A percentile compares a stretch with the other conserved stretches of the same genome.
Conservation (phyloP, 2,329 filamentous ascomycete species). For the Thielaviopsis ethacetica region DNA sequence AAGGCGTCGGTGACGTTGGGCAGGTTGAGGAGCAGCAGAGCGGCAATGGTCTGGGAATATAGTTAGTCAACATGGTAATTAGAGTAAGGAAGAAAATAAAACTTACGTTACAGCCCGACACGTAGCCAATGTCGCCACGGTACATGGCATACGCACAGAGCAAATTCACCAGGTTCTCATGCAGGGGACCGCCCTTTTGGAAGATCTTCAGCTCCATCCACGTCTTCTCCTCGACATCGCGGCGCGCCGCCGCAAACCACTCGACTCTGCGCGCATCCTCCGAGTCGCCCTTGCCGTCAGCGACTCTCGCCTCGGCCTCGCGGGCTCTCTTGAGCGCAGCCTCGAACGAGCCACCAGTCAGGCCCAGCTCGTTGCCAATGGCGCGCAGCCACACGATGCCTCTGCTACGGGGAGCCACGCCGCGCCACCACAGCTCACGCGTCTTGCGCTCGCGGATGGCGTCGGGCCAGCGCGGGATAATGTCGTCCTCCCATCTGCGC, state of each 20-base stretch:
- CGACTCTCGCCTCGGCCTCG: slow-evolving; percentile 41
- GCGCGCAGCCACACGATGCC: slow-evolving; percentile 54
- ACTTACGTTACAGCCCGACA: slow-evolving; percentile 58
- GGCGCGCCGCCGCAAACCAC: slow-evolving; percentile 48
- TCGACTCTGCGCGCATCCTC: slow-evolving; percentile 39
- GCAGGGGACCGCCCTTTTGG: slow-evolving; percentile 45
- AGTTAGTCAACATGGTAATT: slow-evolving; percentile 16
- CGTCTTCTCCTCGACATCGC: slow-evolving; percentile 46
- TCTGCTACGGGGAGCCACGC: slow-evolving; percentile 53
- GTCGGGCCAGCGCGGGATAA: slow-evolving; percentile 59
- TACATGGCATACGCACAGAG: slow-evolving; percentile 70
- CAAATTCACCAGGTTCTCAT: slow-evolving; percentile 53
- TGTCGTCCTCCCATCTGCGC: slow-evolving; percentile 58
- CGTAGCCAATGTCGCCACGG: slow-evolving; percentile 64
- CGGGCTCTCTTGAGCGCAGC: slow-evolving; percentile 53
- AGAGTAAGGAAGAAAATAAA: neutral
- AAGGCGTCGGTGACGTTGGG: slow-evolving; percentile 48
- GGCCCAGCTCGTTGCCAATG: slow-evolving; percentile 56
- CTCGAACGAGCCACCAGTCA: slow-evolving; percentile 50
- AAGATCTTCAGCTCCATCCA: slow-evolving; percentile 63
- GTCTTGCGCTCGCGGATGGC: slow-evolving; percentile 54
- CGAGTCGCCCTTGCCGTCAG: slow-evolving; percentile 30
- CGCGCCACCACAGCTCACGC: slow-evolving; percentile 69
- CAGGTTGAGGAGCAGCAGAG: slow-evolving; percentile 56
- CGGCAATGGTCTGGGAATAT: slow-evolving; percentile 47